Evolutionary conservation across 768 basidiomycete genomes (phyloP), one percentile per base, ranked within the genome.

Genomic region (Pluteus cervinus): DNA sequence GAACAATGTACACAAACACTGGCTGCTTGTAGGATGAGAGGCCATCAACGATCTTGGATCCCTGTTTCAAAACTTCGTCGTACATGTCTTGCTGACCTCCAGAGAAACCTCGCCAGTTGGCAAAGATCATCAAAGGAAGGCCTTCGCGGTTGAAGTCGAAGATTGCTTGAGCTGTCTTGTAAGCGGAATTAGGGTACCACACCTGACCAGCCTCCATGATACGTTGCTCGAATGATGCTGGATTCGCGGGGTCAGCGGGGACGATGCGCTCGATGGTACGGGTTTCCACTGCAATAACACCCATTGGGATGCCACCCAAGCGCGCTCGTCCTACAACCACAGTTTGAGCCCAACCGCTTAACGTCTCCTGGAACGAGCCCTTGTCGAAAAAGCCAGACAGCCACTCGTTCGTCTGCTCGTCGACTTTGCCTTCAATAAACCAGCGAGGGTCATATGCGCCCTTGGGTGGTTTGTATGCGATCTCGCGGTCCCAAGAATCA

Each of bases 171-270:
- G 93, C 96, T 6, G 96, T 99, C 75, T 99, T 99, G 71, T 96
- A 93, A 5, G 96, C 93, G 4, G 91, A 94, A 62, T 99, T 98
- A 24, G 96, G 96, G 60, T 97, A 98, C 96, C 96, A 99, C 17
- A 98, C 96, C 62, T 94, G 91, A 48, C 96, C 96, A n/a, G 96
- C 96, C 58, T 98, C 93, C 84, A 98, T 94, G 60, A 98, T 91
- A 49, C 84, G 84, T 54, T 93, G 93, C 60, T 99, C 96, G 58
- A 93, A 89, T 5, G 94, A 98, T 10, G 85, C 73, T 3, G 94
- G 86, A 61, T 98, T 99, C 37, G 96, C 96, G 9, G 96, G 96
- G 51, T 99, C 96, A 29, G 96, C 96, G 22, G 96, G 93, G 25
- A 97, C 86, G 32, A 98, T 71, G 21, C 93, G 87, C 62, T 99